Base-by-base conservation (phyloP, 108 stramenopile genomes). In the Fragilaria radians region DNA sequence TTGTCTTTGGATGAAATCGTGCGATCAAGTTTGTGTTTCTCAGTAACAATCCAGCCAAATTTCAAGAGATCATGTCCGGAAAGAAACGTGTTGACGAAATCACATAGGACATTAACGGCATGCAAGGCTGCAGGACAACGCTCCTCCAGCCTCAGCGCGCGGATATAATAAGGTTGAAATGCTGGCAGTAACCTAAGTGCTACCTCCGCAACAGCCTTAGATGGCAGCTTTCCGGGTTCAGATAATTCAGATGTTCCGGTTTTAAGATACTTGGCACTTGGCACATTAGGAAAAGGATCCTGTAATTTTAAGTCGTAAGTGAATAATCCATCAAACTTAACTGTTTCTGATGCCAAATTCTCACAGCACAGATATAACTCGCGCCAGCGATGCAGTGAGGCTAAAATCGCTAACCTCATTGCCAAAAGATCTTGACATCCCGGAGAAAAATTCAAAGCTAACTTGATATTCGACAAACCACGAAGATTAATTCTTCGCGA, bases 131-230 rank as follows among this genome's bases (percentile, higher is more conserved):
- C 74, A 14, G 73, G 71, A 54, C 87, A 92, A 28, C 82, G 58
- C 57, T 92, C 91, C 57, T 92, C 83, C 18, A 92, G 60, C 5
- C 91, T 77, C 58, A 92, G 61, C 0, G 85, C 67, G 28, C 91
- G 63, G 0, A 84, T 19, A 61, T 86, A 91, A 48, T 67, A 52
- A 1, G 65, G 82, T 23, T 74, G 59, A 24, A 88, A 60, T 5
- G 70, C 61, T 51, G 57, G 52, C 14, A 85, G 86, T 9, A 91
- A 53, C 25, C 90, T 76, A 46, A 87, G 48, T 19, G 85, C 76
- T 24, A 83, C 86, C 59, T 91, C 90, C 11, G 73, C 73, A 19
- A 68, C 68, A 32, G 82, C 80, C 23, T 52, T 9, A 5, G 51
- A 26, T 57, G 34, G 27, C 46, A 52, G 58, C 26, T 66, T 49